phyloP scores from a whole-genome alignment of 2,329 filamentous ascomycete species.

The Fusarium staphyleae region DNA sequence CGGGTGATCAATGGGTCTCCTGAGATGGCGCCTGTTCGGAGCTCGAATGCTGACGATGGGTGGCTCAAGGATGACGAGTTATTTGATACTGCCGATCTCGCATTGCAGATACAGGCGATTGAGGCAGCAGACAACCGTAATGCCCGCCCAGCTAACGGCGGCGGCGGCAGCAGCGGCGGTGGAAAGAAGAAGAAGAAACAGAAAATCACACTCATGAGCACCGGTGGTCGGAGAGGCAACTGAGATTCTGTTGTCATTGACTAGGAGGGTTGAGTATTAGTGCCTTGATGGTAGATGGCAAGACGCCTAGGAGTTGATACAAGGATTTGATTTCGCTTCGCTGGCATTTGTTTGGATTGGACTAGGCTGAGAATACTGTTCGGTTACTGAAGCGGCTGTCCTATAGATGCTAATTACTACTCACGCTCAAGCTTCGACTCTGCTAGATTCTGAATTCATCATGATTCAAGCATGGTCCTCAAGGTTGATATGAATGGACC shows the following conservation, averaged over 20 bases:
- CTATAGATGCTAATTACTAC: slow-evolving; percentile 8
- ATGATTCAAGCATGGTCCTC: not conserved
- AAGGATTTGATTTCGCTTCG: not conserved
- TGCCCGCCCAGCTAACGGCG: slow-evolving; percentile 23
- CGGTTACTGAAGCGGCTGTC: slow-evolving; percentile 5
- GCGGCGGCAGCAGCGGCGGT: slow-evolving; percentile 46
- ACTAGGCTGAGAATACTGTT: not conserved
- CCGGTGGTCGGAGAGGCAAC: slow-evolving; percentile 60
- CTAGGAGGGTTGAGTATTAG: slow-evolving; percentile 1
- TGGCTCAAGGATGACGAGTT: slow-evolving; percentile 87
- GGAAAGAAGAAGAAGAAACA: slow-evolving; percentile 75
- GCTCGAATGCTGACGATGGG: slow-evolving; percentile 68
- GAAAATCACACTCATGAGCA: slow-evolving; percentile 77
- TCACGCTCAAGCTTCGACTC: not conserved
- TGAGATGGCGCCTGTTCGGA: slow-evolving; percentile 51
- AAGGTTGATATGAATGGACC: not conserved
- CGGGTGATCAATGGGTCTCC: slow-evolving; percentile 68
- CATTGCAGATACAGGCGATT: slow-evolving; percentile 65
- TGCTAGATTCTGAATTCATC: not conserved
- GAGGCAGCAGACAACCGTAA: slow-evolving; percentile 48
- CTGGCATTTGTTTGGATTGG: not conserved
- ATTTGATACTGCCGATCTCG: slow-evolving; percentile 65
- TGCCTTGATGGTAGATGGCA: slow-evolving; percentile 2
- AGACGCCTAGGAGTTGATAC: slow-evolving; percentile 4
- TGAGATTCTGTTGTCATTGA: slow-evolving; percentile 30